phyloP scores from a whole-genome alignment of 352 stramenopile genomes.

The Globisporangium barbulae region DNA sequence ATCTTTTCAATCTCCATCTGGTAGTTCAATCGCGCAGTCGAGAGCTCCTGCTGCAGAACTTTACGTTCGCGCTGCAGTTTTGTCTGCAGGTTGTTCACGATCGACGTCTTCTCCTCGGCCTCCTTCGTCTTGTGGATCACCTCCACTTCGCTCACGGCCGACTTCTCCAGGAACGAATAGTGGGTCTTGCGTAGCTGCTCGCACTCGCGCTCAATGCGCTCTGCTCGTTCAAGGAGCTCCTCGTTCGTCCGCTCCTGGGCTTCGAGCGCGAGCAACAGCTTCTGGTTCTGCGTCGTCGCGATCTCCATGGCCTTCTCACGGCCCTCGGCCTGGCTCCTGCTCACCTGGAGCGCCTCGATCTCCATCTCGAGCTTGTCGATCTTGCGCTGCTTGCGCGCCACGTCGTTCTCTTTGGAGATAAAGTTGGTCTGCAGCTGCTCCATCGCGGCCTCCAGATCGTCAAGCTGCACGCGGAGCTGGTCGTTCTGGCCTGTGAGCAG shows the following conservation, averaged over 20 bases:
- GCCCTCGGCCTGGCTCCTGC: constrained; percentile 45
- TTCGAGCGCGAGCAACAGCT: constrained; percentile 60
- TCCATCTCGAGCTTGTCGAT: constrained; percentile 58
- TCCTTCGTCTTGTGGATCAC: constrained; percentile 45
- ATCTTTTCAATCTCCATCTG: constrained; percentile 63
- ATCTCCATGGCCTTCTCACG: constrained; percentile 74
- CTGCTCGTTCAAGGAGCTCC: constrained; percentile 22
- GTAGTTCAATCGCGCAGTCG: constrained; percentile 34
- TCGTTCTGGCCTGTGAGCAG: constrained; percentile 68
- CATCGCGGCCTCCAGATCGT: constrained; percentile 59
- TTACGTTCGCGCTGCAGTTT: constrained; percentile 56
- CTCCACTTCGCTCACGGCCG: constrained; percentile 41
- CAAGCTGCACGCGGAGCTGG: constrained; percentile 55
- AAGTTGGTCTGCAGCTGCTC: constrained; percentile 57
- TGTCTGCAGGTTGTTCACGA: constrained; percentile 36
- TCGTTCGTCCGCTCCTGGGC: constrained; percentile 40
- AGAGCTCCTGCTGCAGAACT: constrained; percentile 43
- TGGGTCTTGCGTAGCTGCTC: constrained; percentile 31
- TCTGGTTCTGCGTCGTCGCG: constrained; percentile 67
- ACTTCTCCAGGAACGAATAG: constrained; percentile 27
- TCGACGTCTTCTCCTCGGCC: constrained; percentile 33
- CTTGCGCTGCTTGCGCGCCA: constrained; percentile 42
- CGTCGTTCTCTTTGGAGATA: constrained; percentile 58
- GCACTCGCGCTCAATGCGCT: constrained; percentile 34
- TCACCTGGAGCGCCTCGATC: constrained; percentile 51